Percentiles rank a stretch among this genome's conserved stretches.
These are phyloP conservation scores for Globisporangium camurandrum DNA, from an alignment of 352 stramenopile genomes.

Conservation along the genomic window DNA sequence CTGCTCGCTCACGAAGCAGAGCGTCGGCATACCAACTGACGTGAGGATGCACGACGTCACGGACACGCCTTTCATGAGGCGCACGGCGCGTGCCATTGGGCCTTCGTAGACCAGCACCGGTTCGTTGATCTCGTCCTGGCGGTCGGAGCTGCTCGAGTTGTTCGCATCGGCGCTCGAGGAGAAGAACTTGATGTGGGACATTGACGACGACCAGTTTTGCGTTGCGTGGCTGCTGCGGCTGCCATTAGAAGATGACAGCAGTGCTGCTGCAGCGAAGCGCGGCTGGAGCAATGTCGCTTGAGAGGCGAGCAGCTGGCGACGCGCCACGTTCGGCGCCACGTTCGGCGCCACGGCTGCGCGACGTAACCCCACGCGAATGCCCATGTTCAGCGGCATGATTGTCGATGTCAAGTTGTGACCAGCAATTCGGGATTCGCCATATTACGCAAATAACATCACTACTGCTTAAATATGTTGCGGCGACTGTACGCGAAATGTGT, in stretches of 20 bases:
- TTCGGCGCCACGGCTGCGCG: no score
- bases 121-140: conserved; percentile 4
- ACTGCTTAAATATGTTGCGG: background rate
- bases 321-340: background rate
- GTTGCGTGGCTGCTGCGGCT: no score
- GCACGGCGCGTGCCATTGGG: conserved; percentile 67
- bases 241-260: background rate
- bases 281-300: background rate
- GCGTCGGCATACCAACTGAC: conserved; percentile 68
- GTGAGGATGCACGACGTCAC: conserved; percentile 79
- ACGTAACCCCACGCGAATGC: background rate
- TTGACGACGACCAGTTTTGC: background rate
- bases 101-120: conserved; percentile 49
- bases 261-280: no score
- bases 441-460: background rate
- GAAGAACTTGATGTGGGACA: conserved; percentile 5
- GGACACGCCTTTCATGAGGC: conserved; percentile 84
- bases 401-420: no score
- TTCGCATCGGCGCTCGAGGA: conserved; percentile 3
- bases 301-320: background rate
- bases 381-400: background rate
- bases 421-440: no score
- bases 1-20: conserved; percentile 66
- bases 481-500: background rate
- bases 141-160: background rate